Base-by-base conservation (phyloP, 768 basidiomycete species). In the Kwoniella newhampshirensis region DNA sequence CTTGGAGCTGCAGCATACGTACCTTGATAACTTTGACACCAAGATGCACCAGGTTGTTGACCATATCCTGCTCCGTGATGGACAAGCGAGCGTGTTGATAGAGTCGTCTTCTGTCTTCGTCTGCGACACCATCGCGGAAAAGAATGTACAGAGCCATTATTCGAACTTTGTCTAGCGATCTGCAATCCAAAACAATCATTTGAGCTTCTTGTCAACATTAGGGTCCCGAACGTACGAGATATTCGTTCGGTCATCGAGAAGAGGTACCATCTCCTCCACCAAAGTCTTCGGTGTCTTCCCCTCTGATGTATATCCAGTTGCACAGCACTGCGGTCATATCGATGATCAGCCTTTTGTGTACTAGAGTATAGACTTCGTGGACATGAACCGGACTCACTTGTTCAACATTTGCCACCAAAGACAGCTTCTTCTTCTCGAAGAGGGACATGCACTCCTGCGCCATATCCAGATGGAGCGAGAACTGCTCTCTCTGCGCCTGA, bases 181-280 rank as follows among this genome's bases (percentile, higher is more conserved):
- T 96, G 70, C 12, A n/a, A 15, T 15, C 23, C 25, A 7, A 11
- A 17, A 3, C 12, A 18, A 32, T 6, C 13, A 9, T 30, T 45
- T 6, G 13, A 3, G 13, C 26, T 26, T 20, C 18, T 11, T 20
- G 18, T 26, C 12, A 26, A 20, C 21, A 3, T 7, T 15, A 7
- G 27, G 21, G n/a, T 18, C 6, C 7, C 15, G 50, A 36, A 75
- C 84, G 70, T 75, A 91, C 93, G 86, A 81, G 54, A 97, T 84
- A 17, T 88, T 86, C 5, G 41, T 40, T 51, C 85, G 82, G 72
- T 88, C 87, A 70, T 93, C 94, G 23, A 99, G 81, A 27, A 99
- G 78, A 0, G 96, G 94, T 0, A 99, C 93, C 96, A 99, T 98
- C 75, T 99, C 93, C 74, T 98, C 96, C 1, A 99, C 92, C 2